phyloP scores from a whole-genome alignment of 805 yeast genomes.

The Candida pseudoglaebosa region DNA sequence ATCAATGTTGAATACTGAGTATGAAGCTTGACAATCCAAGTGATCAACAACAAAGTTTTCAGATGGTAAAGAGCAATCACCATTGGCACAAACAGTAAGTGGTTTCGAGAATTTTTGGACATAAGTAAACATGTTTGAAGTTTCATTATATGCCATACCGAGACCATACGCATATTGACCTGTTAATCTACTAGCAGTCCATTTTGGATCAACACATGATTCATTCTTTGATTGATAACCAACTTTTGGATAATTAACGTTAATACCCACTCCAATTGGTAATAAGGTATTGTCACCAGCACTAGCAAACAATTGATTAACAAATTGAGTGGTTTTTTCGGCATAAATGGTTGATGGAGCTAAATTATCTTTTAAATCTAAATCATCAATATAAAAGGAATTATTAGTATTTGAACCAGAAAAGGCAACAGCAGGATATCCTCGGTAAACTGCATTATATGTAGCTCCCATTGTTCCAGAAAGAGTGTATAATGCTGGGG shows the following conservation, averaged over 20 bases:
- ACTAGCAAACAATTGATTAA: conserved; percentile 30
- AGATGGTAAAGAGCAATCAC: conserved; percentile 43
- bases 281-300: conserved; percentile 38
- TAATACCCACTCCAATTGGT: conserved; percentile 44
- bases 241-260: conserved; percentile 47
- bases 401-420: conserved; percentile 50
- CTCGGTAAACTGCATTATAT: conserved; percentile 45
- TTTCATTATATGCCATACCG: conserved; percentile 35
- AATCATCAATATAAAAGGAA: conserved; percentile 45
- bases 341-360: conserved; percentile 45
- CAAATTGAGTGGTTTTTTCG: conserved; percentile 35
- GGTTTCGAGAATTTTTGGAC: conserved; percentile 13
- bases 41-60: conserved; percentile 31
- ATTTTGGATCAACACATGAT: conserved; percentile 41
- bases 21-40: conserved; percentile 38
- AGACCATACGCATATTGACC: conserved; percentile 35
- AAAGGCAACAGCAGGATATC: conserved; percentile 47
- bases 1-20: conserved; percentile 48
- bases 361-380: conserved; percentile 35
- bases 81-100: conserved; percentile 30
- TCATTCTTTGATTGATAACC: conserved; percentile 31
- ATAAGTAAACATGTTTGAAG: conserved; percentile 27
- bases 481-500: conserved; percentile 36
- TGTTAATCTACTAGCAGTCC: conserved; percentile 42
- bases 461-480: conserved; percentile 55